Percentiles rank a stretch among this genome's conserved stretches.
phyloP scores from a whole-genome alignment of 2,329 filamentous ascomycete genomes.

The Diaporthe citriasiana region DNA sequence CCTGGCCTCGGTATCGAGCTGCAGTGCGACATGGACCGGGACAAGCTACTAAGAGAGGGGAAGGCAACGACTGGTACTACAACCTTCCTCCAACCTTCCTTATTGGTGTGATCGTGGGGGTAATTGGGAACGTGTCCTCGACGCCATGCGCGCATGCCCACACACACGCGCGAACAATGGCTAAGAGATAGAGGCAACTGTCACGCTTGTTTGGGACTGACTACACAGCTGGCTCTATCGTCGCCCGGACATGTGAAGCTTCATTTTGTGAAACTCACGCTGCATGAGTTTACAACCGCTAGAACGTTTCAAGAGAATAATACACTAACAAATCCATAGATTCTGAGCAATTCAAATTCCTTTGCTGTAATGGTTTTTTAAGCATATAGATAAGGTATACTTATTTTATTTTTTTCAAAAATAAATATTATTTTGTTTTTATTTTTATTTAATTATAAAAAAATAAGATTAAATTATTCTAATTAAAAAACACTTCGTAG shows the following conservation, averaged over 20 bases:
- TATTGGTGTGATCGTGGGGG: constrained; percentile 20
- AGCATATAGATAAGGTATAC: not conserved
- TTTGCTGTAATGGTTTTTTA: not conserved
- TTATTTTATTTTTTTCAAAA: not conserved
- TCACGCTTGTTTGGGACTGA: not conserved
- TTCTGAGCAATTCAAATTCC: not conserved
- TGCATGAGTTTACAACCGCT: too few relatives aligned
- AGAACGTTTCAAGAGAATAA: not conserved
- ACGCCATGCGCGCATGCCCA: not conserved
- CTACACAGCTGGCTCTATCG: not conserved
- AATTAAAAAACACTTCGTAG: too few relatives aligned
- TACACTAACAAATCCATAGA: not conserved
- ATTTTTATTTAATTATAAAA: not conserved
- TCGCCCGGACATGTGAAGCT: constrained; percentile 14
- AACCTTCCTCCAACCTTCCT: constrained; percentile 25
- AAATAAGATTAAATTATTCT: not conserved
- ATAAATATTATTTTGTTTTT: not conserved
- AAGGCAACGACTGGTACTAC: constrained; percentile 28
- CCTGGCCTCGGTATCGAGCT: constrained; percentile 18
- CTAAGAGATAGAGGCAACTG: not conserved
- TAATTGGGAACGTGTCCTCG: not conserved
- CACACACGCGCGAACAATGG: not conserved
- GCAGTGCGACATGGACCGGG: constrained; percentile 28
- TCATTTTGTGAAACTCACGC: not conserved
- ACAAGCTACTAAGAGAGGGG: constrained; percentile 31